Conservation (phyloP, 2,329 filamentous ascomycete species). For the Macroventuria anomochaeta region DNA sequence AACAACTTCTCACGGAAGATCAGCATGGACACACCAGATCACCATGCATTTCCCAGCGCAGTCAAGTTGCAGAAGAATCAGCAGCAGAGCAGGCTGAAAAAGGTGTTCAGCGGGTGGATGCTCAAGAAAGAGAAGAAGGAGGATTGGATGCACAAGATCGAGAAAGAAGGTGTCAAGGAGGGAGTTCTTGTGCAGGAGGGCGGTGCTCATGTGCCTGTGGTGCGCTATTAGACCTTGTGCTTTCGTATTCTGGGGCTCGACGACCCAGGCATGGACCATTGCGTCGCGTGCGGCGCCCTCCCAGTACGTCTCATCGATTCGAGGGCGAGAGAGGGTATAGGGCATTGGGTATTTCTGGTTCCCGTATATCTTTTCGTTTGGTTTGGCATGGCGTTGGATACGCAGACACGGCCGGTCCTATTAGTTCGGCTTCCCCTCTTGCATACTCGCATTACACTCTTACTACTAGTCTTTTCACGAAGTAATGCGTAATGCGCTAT, state of each 20-base stretch:
- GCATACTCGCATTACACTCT: conserved; percentile 2
- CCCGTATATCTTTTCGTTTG: conserved; percentile 1
- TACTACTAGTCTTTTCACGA: conserved; percentile 11
- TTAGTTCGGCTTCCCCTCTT: neutral
- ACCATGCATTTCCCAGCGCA: conserved; percentile 18
- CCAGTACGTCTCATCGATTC: neutral
- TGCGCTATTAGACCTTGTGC: conserved; percentile 37
- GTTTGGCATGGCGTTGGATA: conserved; percentile 14
- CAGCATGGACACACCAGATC: conserved; percentile 32
- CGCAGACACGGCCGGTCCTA: conserved; percentile 10
- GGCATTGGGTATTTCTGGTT: neutral
- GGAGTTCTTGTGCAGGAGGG: conserved; percentile 47
- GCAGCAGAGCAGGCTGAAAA: conserved; percentile 44
- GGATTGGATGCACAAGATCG: conserved; percentile 53
- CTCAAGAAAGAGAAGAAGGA: conserved; percentile 47
- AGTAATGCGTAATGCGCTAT: conserved; percentile 28
- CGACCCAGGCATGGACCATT: too few relatives aligned
- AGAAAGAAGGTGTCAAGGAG: conserved; percentile 50
- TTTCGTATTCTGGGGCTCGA: too few relatives aligned
- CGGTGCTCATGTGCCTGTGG: conserved; percentile 38
- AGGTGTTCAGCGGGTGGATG: conserved; percentile 46
- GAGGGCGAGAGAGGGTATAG: too few relatives aligned
- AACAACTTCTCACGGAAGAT: conserved; percentile 45
- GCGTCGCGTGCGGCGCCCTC: too few relatives aligned
- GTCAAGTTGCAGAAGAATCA: conserved; percentile 35